A percentile compares a stretch with the other conserved stretches of the same genome.
phyloP scores from a whole-genome alignment of 495 filamentous ascomycete genomes.

The Penicillium cinerascens region DNA sequence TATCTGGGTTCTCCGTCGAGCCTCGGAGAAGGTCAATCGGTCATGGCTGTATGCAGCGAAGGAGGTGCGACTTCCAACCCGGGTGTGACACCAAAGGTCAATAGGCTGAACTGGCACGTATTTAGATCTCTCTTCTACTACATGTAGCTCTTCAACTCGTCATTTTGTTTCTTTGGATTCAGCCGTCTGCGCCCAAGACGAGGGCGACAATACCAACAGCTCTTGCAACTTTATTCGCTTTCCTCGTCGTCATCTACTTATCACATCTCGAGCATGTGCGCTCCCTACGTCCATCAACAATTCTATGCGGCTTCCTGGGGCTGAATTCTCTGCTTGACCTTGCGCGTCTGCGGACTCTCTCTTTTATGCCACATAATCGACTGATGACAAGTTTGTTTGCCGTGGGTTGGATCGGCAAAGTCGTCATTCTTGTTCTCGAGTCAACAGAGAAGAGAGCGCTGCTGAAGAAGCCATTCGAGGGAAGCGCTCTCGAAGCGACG shows the following conservation, averaged over 20 bases:
- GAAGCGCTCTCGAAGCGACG: slow-evolving; percentile 49
- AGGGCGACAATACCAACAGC: slow-evolving; percentile 15
- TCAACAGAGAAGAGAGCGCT: slow-evolving; percentile 46
- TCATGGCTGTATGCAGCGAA: slow-evolving; percentile 23
- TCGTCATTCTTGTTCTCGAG: slow-evolving; percentile 45
- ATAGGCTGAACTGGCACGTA: not conserved
- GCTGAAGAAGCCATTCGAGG: slow-evolving; percentile 33
- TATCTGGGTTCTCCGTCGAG: slow-evolving; percentile 6
- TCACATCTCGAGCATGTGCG: slow-evolving; percentile 23
- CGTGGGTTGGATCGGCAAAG: slow-evolving; percentile 35
- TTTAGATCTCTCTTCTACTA: slow-evolving; percentile 9
- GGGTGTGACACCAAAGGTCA: not conserved
- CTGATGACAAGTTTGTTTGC: slow-evolving; percentile 12
- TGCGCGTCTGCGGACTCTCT: slow-evolving; percentile 15
- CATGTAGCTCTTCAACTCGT: slow-evolving; percentile 15
- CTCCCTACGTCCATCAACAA: slow-evolving; percentile 20
- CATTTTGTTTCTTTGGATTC: slow-evolving; percentile 14
- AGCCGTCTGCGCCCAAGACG: slow-evolving; percentile 11
- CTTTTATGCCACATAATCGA: slow-evolving; percentile 9
- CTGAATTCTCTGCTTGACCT: slow-evolving; percentile 16
- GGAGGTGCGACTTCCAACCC: slow-evolving; percentile 3
- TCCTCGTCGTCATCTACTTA: slow-evolving; percentile 8
- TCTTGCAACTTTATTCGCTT: slow-evolving; percentile 3
- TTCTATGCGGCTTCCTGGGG: slow-evolving; percentile 11
- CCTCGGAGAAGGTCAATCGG: slow-evolving; percentile 20